phyloP scores from a whole-genome alignment of 2,329 filamentous ascomycete genomes.

The Hypoxylon sp. region DNA sequence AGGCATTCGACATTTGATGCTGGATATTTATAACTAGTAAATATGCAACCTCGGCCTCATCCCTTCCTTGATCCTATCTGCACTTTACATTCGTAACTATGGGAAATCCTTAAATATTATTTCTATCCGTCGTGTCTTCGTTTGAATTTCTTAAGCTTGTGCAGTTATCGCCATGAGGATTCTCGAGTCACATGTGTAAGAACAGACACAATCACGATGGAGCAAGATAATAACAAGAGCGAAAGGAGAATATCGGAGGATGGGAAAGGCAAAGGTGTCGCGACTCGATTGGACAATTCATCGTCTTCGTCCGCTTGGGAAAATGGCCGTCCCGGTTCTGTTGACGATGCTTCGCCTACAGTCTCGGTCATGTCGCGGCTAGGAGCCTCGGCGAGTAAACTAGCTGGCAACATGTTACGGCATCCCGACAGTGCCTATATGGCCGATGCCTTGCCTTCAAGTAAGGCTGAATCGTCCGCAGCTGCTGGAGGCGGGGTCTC shows the following conservation, averaged over 20 bases:
- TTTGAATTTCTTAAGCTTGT: slow-evolving; percentile 1
- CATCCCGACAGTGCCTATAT: slow-evolving; percentile 24
- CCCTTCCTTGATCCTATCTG: background rate
- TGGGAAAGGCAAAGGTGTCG: slow-evolving; percentile 36
- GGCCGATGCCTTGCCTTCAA: slow-evolving; percentile 32
- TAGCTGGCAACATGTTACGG: slow-evolving; percentile 36
- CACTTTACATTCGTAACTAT: background rate
- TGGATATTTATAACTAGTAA: background rate
- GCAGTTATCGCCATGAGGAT: background rate
- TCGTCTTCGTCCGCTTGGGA: slow-evolving; percentile 7
- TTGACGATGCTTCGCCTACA: slow-evolving; percentile 8
- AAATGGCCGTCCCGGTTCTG: slow-evolving; percentile 10
- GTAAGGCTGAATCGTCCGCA: slow-evolving; percentile 47
- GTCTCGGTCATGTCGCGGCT: slow-evolving; percentile 42
- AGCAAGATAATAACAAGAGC: slow-evolving; percentile 10
- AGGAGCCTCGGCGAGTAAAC: slow-evolving; percentile 42
- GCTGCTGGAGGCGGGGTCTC: slow-evolving; percentile 1
- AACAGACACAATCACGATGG: slow-evolving; percentile 28
- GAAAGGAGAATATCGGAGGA: slow-evolving; percentile 12
- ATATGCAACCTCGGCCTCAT: slow-evolving; percentile 2
- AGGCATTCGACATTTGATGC: background rate
- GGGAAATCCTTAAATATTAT: background rate
- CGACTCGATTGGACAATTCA: slow-evolving; percentile 10
- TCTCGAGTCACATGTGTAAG: background rate
- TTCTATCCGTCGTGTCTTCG: background rate